Conservation (phyloP, 805 yeast species). For the Candida odintsovae region DNA sequence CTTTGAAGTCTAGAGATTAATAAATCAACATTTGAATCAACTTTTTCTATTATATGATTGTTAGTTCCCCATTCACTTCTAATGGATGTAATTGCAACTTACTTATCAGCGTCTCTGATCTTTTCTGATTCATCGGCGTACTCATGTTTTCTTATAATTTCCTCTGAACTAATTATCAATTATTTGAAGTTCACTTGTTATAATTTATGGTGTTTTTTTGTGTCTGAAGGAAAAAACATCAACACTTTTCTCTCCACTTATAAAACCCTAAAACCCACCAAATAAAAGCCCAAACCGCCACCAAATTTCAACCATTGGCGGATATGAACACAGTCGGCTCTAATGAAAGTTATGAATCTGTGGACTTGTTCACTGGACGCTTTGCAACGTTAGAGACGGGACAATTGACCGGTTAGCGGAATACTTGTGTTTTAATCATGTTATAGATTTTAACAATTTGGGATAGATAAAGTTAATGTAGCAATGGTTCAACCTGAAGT, state of each 20-base stretch:
- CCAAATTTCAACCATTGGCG: background rate
- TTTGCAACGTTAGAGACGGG: background rate
- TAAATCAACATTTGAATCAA: slow-evolving; percentile 46
- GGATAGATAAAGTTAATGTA: background rate
- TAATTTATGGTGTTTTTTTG: too few species aligned
- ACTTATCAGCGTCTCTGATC: slow-evolving; percentile 35
- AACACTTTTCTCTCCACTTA: background rate
- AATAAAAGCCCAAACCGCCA: background rate
- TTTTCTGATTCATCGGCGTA: slow-evolving; percentile 35
- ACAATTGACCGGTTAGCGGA: background rate
- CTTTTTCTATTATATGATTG: slow-evolving; percentile 32
- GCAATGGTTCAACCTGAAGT: slow-evolving; percentile 3
- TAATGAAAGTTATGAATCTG: background rate
- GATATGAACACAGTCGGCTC: background rate
- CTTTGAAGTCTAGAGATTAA: slow-evolving; percentile 47
- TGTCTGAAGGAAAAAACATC: too few species aligned
- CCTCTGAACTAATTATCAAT: too few species aligned
- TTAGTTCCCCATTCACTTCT: background rate
- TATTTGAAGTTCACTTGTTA: too few species aligned
- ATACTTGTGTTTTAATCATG: too few species aligned
- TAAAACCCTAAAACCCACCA: too few species aligned
- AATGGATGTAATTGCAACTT: slow-evolving; percentile 11
- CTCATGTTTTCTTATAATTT: background rate
- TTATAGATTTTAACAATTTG: background rate
- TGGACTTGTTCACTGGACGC: background rate